Percentiles rank a stretch among this genome's conserved stretches.
Conservation (phyloP, 306 rosid species). For the Chamaecrista fasciculata region DNA sequence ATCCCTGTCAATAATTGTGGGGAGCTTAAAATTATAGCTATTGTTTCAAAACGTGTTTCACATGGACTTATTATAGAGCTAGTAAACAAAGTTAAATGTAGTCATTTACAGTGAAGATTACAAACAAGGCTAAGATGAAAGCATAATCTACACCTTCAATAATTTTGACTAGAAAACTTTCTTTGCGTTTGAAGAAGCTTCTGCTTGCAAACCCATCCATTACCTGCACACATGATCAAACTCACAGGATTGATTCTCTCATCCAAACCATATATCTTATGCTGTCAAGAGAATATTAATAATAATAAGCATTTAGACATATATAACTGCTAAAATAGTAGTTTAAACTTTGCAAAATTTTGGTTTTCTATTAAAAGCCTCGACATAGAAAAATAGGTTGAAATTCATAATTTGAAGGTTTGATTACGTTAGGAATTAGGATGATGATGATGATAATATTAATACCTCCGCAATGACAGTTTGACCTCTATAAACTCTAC, state of each 20-base stretch:
- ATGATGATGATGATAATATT: too few relatives aligned
- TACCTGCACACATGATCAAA: neutral
- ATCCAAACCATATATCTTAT: neutral
- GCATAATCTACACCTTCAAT: slow-evolving; percentile 3
- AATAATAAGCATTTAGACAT: too few relatives aligned
- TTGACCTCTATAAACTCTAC: neutral
- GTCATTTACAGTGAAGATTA: slow-evolving; percentile 1
- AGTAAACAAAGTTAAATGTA: neutral
- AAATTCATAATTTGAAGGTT: too few relatives aligned
- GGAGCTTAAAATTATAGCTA: too few relatives aligned
- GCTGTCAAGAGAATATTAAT: neutral
- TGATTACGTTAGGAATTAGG: too few relatives aligned
- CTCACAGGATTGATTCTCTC: neutral
- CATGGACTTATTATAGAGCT: too few relatives aligned
- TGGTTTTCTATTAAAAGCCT: neutral
- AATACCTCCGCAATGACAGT: neutral
- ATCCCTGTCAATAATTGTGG: too few relatives aligned
- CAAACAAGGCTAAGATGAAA: slow-evolving; percentile 6
- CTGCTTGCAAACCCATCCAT: neutral
- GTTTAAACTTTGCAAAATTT: too few relatives aligned
- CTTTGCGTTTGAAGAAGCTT: neutral
- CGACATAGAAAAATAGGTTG: neutral
- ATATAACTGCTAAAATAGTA: neutral
- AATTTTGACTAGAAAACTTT: neutral
- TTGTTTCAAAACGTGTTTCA: too few relatives aligned